Conservation (phyloP, 768 basidiomycete genomes). For the Tylopilus balloui region DNA sequence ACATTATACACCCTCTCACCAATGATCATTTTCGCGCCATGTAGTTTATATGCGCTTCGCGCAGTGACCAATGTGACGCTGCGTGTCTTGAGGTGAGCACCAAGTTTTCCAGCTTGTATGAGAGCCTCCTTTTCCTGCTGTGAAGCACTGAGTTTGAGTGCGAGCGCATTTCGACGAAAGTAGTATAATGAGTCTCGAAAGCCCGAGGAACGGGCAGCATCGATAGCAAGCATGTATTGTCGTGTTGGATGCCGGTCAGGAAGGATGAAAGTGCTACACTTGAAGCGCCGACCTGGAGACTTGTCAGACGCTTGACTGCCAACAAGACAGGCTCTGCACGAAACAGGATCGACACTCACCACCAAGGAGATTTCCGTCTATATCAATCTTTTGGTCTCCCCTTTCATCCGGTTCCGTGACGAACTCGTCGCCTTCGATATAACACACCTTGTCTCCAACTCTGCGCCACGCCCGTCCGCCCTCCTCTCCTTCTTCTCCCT, state of each 20-base stretch:
- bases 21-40: slow-evolving; percentile 86
- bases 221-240: slow-evolving; percentile 94
- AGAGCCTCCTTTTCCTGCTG: slow-evolving; percentile 90
- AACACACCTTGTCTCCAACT: slow-evolving; percentile 69
- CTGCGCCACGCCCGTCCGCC: slow-evolving; percentile 65
- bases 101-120: slow-evolving; percentile 83
- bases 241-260: slow-evolving; percentile 80
- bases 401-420: slow-evolving; percentile 76
- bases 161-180: slow-evolving; percentile 85
- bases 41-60: slow-evolving; percentile 88
- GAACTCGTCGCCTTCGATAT: slow-evolving; percentile 88
- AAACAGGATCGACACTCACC: slow-evolving; percentile 46
- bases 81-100: slow-evolving; percentile 81
- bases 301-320: neutral
- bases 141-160: slow-evolving; percentile 86
- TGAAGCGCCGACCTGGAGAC: slow-evolving; percentile 74
- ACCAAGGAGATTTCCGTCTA: slow-evolving; percentile 75
- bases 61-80: slow-evolving; percentile 93
- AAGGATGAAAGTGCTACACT: slow-evolving; percentile 83
- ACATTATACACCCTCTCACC: slow-evolving; percentile 44
- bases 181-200: slow-evolving; percentile 98
- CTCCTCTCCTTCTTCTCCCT: slow-evolving; percentile 36
- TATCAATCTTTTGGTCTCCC: slow-evolving; percentile 90
- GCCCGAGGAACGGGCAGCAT: slow-evolving; percentile 93
- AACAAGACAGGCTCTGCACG: neutral